phyloP scores from a whole-genome alignment of 306 rosid species.

The Acacia confusa region DNA sequence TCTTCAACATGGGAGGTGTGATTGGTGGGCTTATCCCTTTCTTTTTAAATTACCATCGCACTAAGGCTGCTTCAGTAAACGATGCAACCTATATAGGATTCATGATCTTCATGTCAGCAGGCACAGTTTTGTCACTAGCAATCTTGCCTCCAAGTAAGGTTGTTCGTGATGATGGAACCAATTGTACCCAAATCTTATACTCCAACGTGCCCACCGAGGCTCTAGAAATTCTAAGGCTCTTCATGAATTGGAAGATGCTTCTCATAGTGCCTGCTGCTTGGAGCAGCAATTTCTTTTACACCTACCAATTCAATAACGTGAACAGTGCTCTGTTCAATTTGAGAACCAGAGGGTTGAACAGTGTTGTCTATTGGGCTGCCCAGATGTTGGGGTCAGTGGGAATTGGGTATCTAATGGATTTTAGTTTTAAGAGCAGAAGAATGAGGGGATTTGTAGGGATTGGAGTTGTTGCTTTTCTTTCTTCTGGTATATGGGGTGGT shows the following conservation, averaged over 20 bases:
- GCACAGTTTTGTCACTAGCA: conserved; percentile 54
- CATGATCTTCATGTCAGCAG: conserved; percentile 76
- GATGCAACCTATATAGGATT: conserved; percentile 87
- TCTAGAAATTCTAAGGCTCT: conserved; percentile 55
- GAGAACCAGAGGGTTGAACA: conserved; percentile 93
- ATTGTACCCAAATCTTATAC: conserved; percentile 64
- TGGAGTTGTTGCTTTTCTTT: conserved; percentile 54
- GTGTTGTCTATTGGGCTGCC: conserved; percentile 90
- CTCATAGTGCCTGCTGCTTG: conserved; percentile 81
- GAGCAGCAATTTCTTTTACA: conserved; percentile 82
- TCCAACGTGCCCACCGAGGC: conserved; percentile 53
- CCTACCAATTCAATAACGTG: conserved; percentile 84
- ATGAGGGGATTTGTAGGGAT: conserved; percentile 72
- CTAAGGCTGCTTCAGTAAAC: conserved; percentile 58
- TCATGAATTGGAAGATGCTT: conserved; percentile 79
- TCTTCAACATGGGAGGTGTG: conserved; percentile 95
- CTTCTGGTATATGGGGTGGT: conserved; percentile 75
- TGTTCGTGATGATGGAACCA: conserved; percentile 68
- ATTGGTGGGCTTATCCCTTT: conserved; percentile 86
- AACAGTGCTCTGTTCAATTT: conserved; percentile 61
- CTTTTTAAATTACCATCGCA: conserved; percentile 55
- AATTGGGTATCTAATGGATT: conserved; percentile 83
- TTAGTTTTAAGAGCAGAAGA: conserved; percentile 74
- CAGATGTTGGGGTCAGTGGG: conserved; percentile 86
- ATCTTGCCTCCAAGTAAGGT: conserved; percentile 68